Evolutionary conservation across 805 yeast species (phyloP).

Genomic region (Hermanozyma aechmeae): DNA sequence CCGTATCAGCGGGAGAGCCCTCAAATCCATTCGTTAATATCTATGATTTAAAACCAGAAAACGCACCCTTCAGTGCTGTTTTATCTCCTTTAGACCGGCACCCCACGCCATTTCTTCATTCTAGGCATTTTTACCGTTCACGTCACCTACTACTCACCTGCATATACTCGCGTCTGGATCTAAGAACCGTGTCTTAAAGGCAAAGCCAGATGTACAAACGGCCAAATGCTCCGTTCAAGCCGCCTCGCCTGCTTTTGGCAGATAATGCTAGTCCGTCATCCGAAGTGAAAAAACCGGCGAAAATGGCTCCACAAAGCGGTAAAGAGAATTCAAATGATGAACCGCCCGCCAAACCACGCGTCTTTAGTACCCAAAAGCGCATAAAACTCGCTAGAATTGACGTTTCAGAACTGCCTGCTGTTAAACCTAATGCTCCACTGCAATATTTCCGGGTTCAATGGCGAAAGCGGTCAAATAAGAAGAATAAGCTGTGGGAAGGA

Average conservation of each 20-base stretch:
- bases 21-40: too few relatives aligned
- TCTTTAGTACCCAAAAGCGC: neutral
- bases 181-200: neutral
- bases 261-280: neutral
- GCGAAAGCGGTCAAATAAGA: slow-evolving; percentile 65
- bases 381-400: neutral
- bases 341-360: neutral
- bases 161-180: neutral
- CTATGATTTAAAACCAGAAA: too few relatives aligned
- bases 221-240: slow-evolving; percentile 42
- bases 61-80: too few relatives aligned
- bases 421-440: neutral
- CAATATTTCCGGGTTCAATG: slow-evolving; percentile 38
- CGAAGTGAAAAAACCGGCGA: neutral
- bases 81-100: too few relatives aligned
- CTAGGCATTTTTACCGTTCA: too few relatives aligned
- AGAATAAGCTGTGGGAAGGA: slow-evolving; percentile 92
- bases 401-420: slow-evolving; percentile 1
- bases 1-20: too few relatives aligned
- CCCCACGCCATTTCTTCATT: too few relatives aligned
- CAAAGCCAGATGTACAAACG: slow-evolving; percentile 11
- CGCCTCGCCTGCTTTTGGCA: slow-evolving; percentile 27
- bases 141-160: neutral
- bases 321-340: neutral
- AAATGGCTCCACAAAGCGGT: neutral